Base-by-base conservation (phyloP, 345 rosid genomes). In the Dovyalis caffra region DNA sequence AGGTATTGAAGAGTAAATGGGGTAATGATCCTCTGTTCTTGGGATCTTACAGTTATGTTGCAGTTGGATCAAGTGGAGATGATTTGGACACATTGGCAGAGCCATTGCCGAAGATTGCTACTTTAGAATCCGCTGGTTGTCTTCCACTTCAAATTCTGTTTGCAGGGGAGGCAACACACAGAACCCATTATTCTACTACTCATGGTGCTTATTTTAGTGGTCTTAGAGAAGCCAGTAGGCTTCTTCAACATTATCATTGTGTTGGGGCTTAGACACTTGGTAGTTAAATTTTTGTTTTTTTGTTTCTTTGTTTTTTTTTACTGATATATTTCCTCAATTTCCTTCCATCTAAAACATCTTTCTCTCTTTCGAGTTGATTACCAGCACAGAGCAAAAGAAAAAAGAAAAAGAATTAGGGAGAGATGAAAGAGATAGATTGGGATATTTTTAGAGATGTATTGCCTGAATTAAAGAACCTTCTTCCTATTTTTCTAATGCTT, bases 191-290 rank as follows among this genome's bases (percentile, higher is more conserved):
- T 76, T 95, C 99, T 5, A 93, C 99, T 5, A 92, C 99, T 56
- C 99, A 95, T 69, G 99, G 99, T 43, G 99, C 99, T 71, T 95
- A 92, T 81, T 89, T 83, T 77, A 95, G 99, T 83, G 98, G 97
- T 47, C 84, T 93, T 68, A 95, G 98, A 51, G 97, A 95, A 89
- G 98, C 99, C 83, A 83, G 84, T 81, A 88, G 99, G 90, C 94
- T 95, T 84, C 96, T 95, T 71, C 85, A 92, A 83, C 92, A 93
- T 80, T 95, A 92, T 82, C 81, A 86, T 33, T 83, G 84, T 86
- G 75, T 69, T 80, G 86, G 81, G 77, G 68, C 78, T 78, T 86
- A 85, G 89, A 74, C 20, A 70, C 58, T 71, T 83, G 66, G 83
- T 70, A 69, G 62, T 72, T 69, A 68, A 37, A 64, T 82, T 83